Conservation (phyloP, 805 yeast genomes). For the Candida pini region DNA sequence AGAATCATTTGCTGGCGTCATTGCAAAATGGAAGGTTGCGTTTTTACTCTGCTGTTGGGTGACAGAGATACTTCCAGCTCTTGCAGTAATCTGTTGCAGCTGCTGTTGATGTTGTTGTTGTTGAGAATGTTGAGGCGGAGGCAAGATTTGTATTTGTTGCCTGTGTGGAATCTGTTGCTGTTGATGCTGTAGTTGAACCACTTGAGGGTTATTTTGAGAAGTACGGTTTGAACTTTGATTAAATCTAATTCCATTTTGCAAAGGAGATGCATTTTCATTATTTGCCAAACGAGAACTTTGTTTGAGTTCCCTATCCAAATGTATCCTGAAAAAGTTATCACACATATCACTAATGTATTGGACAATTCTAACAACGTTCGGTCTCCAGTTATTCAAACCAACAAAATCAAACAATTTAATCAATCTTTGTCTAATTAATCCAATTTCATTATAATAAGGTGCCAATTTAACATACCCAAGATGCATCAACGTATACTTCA, state of each 20-base stretch:
- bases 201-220: too few relatives aligned
- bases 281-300: not conserved
- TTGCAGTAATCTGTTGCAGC: constrained; percentile 2
- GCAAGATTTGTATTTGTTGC: not conserved
- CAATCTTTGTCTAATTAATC: constrained; percentile 22
- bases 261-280: not conserved
- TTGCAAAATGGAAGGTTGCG: constrained; percentile 5
- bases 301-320: constrained; percentile 9
- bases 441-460: constrained; percentile 21
- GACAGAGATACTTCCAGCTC: too few relatives aligned
- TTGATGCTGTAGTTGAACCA: not conserved
- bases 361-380: constrained; percentile 26
- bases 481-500: constrained; percentile 43
- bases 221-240: too few relatives aligned
- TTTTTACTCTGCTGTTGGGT: not conserved
- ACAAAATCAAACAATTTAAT: constrained; percentile 26
- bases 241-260: not conserved
- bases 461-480: constrained; percentile 31
- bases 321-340: constrained; percentile 23
- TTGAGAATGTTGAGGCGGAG: not conserved
- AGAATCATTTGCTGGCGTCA: constrained; percentile 10
- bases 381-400: constrained; percentile 23
- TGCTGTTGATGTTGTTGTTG: constrained; percentile 1
- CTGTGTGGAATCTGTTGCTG: not conserved
- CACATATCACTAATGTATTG: constrained; percentile 29